A percentile compares a stretch with the other conserved stretches of the same genome.
These are phyloP conservation scores for Lumnitzera littorea DNA, from an alignment of 345 rosid genomes.

Conservation along the genomic window DNA sequence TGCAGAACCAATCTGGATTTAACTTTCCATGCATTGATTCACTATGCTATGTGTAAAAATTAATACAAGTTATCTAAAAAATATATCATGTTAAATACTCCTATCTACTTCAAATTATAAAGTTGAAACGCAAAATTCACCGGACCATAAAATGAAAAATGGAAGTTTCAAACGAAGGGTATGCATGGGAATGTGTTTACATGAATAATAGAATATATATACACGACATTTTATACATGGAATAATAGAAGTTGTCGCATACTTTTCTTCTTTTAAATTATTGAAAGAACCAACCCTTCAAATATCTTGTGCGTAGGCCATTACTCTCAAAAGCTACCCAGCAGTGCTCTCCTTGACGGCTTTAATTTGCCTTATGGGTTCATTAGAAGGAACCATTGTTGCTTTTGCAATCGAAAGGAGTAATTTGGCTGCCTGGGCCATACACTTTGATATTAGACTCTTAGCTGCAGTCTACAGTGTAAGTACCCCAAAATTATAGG, in stretches of 20 bases:
- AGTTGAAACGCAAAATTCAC: too few relatives aligned
- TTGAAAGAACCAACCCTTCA: not conserved
- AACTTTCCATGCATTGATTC: too few relatives aligned
- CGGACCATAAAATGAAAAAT: too few relatives aligned
- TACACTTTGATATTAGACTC: slow-evolving; percentile 33
- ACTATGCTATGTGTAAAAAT: too few relatives aligned
- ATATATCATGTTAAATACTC: too few relatives aligned
- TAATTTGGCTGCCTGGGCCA: slow-evolving; percentile 42
- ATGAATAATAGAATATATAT: too few relatives aligned
- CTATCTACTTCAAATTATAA: too few relatives aligned
- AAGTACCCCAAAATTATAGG: slow-evolving; percentile 3
- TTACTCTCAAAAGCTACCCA: slow-evolving; percentile 45
- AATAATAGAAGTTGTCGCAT: not conserved
- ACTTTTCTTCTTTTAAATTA: not conserved
- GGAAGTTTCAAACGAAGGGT: too few relatives aligned
- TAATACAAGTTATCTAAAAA: too few relatives aligned
- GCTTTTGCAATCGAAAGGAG: slow-evolving; percentile 42
- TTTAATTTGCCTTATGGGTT: slow-evolving; percentile 51
- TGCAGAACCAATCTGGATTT: too few relatives aligned
- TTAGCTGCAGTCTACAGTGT: slow-evolving; percentile 38
- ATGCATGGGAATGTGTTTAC: too few relatives aligned
- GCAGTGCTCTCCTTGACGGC: slow-evolving; percentile 63
- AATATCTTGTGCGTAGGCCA: slow-evolving; percentile 30
- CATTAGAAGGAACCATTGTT: slow-evolving; percentile 37
- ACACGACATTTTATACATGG: too few relatives aligned